Evolutionary conservation across 345 rosid species (phyloP), one percentile per base, ranked within the genome.

Genomic region (Moricandia moricandioides): DNA sequence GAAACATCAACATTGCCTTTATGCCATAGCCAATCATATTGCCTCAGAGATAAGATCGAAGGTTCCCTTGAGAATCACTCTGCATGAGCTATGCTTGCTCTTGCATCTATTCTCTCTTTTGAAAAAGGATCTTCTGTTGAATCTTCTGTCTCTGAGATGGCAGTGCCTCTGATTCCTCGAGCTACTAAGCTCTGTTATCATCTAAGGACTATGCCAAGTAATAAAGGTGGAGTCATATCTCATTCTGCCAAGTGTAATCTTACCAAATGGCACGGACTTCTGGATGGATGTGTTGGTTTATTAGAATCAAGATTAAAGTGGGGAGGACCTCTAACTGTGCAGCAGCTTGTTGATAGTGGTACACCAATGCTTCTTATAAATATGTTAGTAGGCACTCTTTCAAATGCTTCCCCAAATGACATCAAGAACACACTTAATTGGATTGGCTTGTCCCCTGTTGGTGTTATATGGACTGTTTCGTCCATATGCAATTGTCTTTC

Each of bases 261-360:
- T 49, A 87, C 96, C 73, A 88, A 82, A 66, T 91, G 97, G 96
- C 93, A 94, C 65, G 97, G 97, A 65, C 81, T 87, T 69, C 83
- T 82, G 70, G 98, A 94, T 85, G 98, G 97, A 63, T 91, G 92
- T 79, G 86, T 90, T 71, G 96, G 97, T 71, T 84, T 94, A 82
- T 62, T 94, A 82, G 96, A 94, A 82, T 83, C 90, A 62, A 88
- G 88, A 65, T 58, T 94, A 80, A 91, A 82, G 69, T 85, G 86
- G 90, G 96, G 93, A 81, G 97, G 96, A 68, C 96, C 90, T 49
- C 72, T 88, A 73, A 88, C 91, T 45, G 90, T 87, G 63, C 91
- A 86, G 79, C 97, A 90, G 83, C 81, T 86, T 72, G 85, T 92
- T 83, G 90, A 96, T 71, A 90, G 93, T 49, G 95, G 91, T 33